phyloP scores from a whole-genome alignment of 768 basidiomycete species.

The Pisolithus tinctorius region DNA sequence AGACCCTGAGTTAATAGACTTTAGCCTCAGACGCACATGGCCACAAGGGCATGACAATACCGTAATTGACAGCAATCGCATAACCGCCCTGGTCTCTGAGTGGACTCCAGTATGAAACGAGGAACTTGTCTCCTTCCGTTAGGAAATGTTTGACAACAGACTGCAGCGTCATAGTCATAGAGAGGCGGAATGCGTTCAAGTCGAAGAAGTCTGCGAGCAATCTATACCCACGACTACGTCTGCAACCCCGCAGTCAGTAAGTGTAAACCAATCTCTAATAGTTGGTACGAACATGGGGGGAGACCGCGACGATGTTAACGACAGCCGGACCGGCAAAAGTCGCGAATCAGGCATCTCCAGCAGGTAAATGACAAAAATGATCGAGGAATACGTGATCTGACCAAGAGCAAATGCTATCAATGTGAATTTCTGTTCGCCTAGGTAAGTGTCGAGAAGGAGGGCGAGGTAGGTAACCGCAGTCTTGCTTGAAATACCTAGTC shows the following conservation, averaged over 20 bases:
- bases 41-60: constrained; percentile 33
- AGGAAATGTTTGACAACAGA: constrained; percentile 90
- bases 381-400: constrained; percentile 66
- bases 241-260: constrained; percentile 1
- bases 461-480: constrained; percentile 65
- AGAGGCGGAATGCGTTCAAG: constrained; percentile 47
- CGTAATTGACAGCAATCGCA: constrained; percentile 93
- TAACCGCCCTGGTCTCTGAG: constrained; percentile 90
- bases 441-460: constrained; percentile 44
- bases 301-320: constrained; percentile 11
- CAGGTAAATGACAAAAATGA: constrained; percentile 53
- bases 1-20: constrained; percentile 53
- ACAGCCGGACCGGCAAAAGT: constrained; percentile 28
- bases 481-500: constrained; percentile 68
- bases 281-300: constrained; percentile 12
- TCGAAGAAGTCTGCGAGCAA: constrained; percentile 34
- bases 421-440: constrained; percentile 38
- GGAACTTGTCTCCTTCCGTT: constrained; percentile 91
- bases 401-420: constrained; percentile 84
- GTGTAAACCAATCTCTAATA: background rate
- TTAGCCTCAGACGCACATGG: background rate
- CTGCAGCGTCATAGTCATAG: constrained; percentile 81
- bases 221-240: constrained; percentile 2
- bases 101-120: constrained; percentile 79
- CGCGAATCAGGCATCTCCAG: constrained; percentile 29